Evolutionary conservation across 371 early-diverging fungal genomes (phyloP).

Genomic region (Dichotomocladium elegans): DNA sequence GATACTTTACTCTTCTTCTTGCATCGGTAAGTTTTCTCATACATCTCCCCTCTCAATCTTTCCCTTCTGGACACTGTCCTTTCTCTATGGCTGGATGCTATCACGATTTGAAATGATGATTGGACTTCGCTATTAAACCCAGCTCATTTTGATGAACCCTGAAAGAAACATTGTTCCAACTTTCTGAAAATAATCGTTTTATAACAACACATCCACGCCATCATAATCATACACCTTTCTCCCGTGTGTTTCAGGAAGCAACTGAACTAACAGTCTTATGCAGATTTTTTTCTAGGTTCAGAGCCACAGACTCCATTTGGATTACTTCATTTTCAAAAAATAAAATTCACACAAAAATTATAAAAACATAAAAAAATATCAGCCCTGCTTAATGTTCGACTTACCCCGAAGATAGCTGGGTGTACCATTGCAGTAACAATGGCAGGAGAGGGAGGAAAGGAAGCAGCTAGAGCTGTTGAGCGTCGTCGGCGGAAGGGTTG

Average conservation of each 20-base stretch:
- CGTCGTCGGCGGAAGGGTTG: too few species aligned
- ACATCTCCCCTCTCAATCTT: neutral
- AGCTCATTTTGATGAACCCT: conserved; percentile 8
- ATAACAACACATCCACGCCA: neutral
- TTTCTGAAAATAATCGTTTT: neutral
- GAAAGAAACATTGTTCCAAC: conserved; percentile 7
- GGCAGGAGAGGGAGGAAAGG: too few species aligned
- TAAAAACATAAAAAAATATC: too few species aligned
- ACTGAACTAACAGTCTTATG: neutral
- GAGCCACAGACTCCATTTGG: neutral
- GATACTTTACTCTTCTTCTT: neutral
- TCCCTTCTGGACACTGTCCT: neutral
- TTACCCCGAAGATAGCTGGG: too few species aligned
- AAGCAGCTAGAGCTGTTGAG: too few species aligned
- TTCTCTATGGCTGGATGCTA: neutral
- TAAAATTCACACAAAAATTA: too few species aligned
- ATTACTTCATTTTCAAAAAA: neutral
- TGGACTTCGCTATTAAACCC: conserved; percentile 9
- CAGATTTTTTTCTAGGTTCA: neutral
- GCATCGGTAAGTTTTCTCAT: conserved; percentile 1
- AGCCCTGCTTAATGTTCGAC: too few species aligned
- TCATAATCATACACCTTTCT: too few species aligned
- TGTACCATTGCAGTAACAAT: too few species aligned
- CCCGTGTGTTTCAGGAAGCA: neutral
- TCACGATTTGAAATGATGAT: conserved; percentile 7